Evolutionary conservation across 2,329 filamentous ascomycete genomes (phyloP).

Genomic region (Neopestalotiopsis sp.): DNA sequence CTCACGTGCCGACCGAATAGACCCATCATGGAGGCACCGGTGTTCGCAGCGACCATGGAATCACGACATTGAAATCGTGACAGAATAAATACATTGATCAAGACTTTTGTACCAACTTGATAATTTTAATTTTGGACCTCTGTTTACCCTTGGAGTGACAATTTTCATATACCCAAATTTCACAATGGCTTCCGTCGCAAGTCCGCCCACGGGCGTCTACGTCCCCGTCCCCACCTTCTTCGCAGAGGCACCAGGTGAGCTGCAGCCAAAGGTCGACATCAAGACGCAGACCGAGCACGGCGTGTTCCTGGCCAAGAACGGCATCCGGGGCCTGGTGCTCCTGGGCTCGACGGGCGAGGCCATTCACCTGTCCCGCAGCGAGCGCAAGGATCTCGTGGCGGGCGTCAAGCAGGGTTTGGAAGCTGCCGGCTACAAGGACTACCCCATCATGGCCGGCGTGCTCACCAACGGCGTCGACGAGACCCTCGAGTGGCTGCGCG

Average conservation of each 20-base stretch:
- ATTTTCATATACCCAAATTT: neutral
- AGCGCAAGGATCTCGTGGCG: slow-evolving; percentile 60
- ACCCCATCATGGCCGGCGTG: slow-evolving; percentile 59
- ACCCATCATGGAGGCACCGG: neutral
- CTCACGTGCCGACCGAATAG: slow-evolving; percentile 1
- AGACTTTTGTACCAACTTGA: neutral
- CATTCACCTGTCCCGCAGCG: slow-evolving; percentile 64
- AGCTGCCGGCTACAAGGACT: slow-evolving; percentile 59
- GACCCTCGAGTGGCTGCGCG: slow-evolving; percentile 50
- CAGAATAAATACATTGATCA: neutral
- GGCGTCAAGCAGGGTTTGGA: slow-evolving; percentile 61
- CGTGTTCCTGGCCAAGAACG: slow-evolving; percentile 63
- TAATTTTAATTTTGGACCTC: too few species aligned
- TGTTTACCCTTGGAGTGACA: neutral
- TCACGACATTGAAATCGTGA: neutral
- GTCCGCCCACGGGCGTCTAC: slow-evolving; percentile 60
- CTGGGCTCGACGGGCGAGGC: slow-evolving; percentile 70
- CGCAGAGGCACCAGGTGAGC: slow-evolving; percentile 47
- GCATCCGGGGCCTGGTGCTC: slow-evolving; percentile 66
- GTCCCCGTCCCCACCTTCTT: slow-evolving; percentile 71
- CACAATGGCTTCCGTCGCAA: slow-evolving; percentile 14
- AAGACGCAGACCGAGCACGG: slow-evolving; percentile 63
- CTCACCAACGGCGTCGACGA: slow-evolving; percentile 31
- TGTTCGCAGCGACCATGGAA: neutral
- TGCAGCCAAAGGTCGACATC: slow-evolving; percentile 60